These are phyloP conservation scores for Buxus sempervirens DNA, from an alignment of 164 flowering plant genomes.

Conservation along the genomic window DNA sequence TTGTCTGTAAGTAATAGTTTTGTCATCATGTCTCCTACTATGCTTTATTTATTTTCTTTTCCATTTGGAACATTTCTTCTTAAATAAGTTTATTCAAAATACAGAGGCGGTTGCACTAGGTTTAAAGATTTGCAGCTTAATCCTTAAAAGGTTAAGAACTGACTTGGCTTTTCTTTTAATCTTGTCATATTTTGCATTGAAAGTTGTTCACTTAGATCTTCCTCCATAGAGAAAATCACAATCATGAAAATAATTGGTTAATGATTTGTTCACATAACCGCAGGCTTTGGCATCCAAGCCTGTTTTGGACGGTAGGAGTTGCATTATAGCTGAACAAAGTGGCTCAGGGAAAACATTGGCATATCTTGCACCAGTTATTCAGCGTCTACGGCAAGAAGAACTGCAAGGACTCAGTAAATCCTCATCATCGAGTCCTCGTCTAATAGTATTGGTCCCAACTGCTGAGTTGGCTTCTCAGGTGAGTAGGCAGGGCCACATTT, in stretches of 20 bases:
- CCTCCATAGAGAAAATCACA: not conserved
- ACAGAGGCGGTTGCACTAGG: no score
- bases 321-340: conserved; percentile 96
- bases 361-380: conserved; percentile 79
- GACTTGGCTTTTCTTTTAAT: no score
- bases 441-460: conserved; percentile 80
- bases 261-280: conserved; percentile 17
- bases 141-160: no score
- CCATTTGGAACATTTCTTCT: no score
- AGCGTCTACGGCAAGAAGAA: conserved; percentile 84
- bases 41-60: no score
- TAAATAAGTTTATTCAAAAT: no score
- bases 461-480: conserved; percentile 98
- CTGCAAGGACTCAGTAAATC: conserved; percentile 71
- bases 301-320: conserved; percentile 64
- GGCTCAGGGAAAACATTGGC: conserved; percentile 98
- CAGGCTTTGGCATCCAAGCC: conserved; percentile 84
- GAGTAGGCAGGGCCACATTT: conserved; percentile 13
- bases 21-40: no score
- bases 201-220: no score
- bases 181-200: no score
- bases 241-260: not conserved
- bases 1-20: no score
- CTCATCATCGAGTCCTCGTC: conserved; percentile 63
- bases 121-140: no score